phyloP scores from a whole-genome alignment of 768 basidiomycete genomes.

The Cystofilobasidium capitatum region DNA sequence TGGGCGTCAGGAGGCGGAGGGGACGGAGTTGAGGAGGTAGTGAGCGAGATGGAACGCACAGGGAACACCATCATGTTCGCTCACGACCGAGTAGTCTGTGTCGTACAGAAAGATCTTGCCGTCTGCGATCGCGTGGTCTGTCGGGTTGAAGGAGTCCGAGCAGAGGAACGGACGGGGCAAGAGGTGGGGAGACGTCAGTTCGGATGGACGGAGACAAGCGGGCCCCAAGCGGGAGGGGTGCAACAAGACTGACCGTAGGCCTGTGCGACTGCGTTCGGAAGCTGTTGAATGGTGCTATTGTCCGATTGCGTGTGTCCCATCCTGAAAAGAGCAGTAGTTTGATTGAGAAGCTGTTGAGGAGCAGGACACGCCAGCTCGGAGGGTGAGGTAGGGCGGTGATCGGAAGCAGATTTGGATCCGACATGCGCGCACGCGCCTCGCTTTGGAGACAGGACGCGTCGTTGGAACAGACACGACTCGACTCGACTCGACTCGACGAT shows the following conservation, averaged over 20 bases:
- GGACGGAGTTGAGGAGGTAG: neutral
- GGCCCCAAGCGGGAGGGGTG: too few species aligned
- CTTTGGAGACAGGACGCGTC: neutral
- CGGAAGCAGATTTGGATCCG: too few species aligned
- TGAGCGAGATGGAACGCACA: conserved; percentile 4
- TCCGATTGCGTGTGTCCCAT: too few species aligned
- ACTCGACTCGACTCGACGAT: neutral
- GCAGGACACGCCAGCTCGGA: too few species aligned
- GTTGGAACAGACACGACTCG: neutral
- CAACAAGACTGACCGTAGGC: too few species aligned
- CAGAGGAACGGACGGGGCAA: neutral
- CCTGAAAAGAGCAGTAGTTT: too few species aligned
- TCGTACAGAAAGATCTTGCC: conserved; percentile 24
- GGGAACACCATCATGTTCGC: neutral
- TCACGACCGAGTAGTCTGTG: neutral
- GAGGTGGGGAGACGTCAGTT: neutral
- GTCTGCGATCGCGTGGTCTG: conserved; percentile 2
- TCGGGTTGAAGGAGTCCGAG: neutral
- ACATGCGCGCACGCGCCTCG: neutral
- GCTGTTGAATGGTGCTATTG: too few species aligned
- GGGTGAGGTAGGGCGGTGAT: too few species aligned
- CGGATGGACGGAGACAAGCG: neutral
- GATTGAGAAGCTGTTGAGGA: too few species aligned
- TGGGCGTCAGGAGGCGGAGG: neutral
- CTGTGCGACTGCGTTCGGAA: too few species aligned